Conservation (phyloP, 345 rosid genomes). For the Eucalyptus rudis region DNA sequence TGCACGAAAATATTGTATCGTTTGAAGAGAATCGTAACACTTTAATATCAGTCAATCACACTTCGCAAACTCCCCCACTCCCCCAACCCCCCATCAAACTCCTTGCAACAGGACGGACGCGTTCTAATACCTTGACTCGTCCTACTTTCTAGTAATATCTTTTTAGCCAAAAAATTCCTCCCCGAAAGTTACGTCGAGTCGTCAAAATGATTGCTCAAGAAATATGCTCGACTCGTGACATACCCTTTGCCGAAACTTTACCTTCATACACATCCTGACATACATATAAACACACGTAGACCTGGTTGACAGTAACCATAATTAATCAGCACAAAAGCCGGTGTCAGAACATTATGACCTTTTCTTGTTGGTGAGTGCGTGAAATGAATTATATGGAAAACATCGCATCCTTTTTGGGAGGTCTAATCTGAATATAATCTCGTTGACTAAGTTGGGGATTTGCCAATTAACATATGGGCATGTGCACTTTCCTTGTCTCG, state of each 20-base stretch:
- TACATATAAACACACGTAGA: not conserved
- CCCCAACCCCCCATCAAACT: not conserved
- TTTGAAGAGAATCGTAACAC: not conserved
- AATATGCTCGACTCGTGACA: not conserved
- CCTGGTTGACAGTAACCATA: not conserved
- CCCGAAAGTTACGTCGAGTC: not conserved
- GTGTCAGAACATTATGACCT: not conserved
- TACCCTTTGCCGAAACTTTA: not conserved
- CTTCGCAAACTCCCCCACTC: not conserved
- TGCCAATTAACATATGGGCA: not conserved
- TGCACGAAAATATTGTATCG: not conserved
- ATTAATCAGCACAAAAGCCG: not conserved
- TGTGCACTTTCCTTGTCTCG: not conserved
- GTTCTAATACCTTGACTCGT: not conserved
- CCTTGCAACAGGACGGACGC: not conserved
- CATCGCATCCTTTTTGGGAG: not conserved
- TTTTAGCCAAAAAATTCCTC: not conserved
- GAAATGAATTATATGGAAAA: not conserved
- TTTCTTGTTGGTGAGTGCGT: not conserved
- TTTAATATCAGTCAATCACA: not conserved
- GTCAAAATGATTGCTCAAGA: not conserved
- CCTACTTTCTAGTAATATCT: not conserved
- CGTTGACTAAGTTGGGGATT: not conserved
- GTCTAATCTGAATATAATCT: not conserved
- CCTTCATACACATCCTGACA: not conserved